Evolutionary conservation across 163 green algal genomes (phyloP), one percentile per base, ranked within the genome.

Genomic region (Volvox carteri): DNA sequence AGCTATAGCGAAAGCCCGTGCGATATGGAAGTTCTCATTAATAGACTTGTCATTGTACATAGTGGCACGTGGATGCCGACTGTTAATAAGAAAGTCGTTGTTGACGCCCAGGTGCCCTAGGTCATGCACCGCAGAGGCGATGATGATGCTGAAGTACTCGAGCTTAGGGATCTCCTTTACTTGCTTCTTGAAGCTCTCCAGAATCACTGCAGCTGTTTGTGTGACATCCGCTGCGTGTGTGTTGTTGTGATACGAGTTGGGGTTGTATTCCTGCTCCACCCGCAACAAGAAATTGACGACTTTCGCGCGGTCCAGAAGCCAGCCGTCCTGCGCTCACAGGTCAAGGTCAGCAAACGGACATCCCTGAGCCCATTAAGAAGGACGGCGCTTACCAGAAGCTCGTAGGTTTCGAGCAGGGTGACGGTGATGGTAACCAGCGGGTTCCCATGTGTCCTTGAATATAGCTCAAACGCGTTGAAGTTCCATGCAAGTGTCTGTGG

Each of bases 211-310:
- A 39, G 97, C 56, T 25, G 94, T 94, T 83, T 97, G 95, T 48
- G 94, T 95, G 33, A 99, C 97, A 87, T 99, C 97, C 46, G 96
- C 94, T 7, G 96, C 97, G 90, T 99, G 97, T 41, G 90, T 95
- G 76, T 89, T 94, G 92, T 98, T 98, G 92, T 99, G 97, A 89
- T 99, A 99, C 0, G 96, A 95, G 87, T 98, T 98, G 35, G 78
- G n/a, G 19, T 86, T 87, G 89, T 97, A 96, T 12, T 86, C 86
- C 14, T 86, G 58, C 89, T 97, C 96, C n/a, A 97, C 89, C 5
- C 72, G 78, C 74, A 88, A 83, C 35, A 96, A 68, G 46, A 91
- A 97, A 19, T 77, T 86, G 81, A 92, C 85, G 65, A 95, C 86
- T 42, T 87, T 95, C 2, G 77, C 37, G 11, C 91, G 67, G 81